Conservation (phyloP, 2,329 filamentous ascomycete genomes). For the Colletotrichum sp. region DNA sequence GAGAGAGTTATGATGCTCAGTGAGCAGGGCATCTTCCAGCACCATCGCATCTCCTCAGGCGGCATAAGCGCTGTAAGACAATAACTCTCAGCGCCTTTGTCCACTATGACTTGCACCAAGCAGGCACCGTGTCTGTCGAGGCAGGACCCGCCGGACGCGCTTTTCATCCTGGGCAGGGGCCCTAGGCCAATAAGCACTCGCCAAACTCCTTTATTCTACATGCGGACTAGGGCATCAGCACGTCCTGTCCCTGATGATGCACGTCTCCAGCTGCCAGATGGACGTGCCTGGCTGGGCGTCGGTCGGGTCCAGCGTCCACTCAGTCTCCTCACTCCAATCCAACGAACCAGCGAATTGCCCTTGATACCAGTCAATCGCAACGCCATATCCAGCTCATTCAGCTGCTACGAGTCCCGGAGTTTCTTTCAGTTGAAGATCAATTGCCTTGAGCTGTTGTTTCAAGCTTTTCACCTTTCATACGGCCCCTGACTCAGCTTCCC, state of each 20-base stretch:
- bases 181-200: neutral
- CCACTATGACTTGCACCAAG: neutral
- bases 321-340: neutral
- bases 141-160: constrained; percentile 1
- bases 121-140: neutral
- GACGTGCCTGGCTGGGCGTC: neutral
- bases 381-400: neutral
- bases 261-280: constrained; percentile 10
- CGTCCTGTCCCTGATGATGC: constrained; percentile 10
- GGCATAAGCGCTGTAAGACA: neutral
- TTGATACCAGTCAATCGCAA: neutral
- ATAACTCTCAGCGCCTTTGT: neutral
- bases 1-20: neutral
- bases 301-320: neutral
- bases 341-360: neutral
- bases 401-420: neutral
- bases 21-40: neutral
- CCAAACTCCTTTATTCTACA: neutral
- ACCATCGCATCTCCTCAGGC: neutral
- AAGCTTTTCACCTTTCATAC: neutral
- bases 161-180: neutral
- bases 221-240: neutral
- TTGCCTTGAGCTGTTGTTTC: neutral
- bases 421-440: neutral
- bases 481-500: constrained; percentile 16